Evolutionary conservation across 1,139 yeast genomes (phyloP), one percentile per base, ranked within the genome.

Genomic region (Candida gigantensis): DNA sequence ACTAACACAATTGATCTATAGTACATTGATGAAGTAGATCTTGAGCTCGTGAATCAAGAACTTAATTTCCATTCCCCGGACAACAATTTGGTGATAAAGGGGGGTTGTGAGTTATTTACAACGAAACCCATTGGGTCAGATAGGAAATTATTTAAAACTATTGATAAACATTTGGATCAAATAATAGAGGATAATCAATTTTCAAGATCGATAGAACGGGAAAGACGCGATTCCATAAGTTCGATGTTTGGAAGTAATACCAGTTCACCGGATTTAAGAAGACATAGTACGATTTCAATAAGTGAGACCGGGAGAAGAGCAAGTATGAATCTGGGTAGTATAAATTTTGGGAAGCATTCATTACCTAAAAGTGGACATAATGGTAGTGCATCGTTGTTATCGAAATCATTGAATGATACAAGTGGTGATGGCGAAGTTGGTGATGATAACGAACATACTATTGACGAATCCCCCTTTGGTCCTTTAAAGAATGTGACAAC

Each of bases 81-180:
- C 53, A 81, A 90, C 57, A 87, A 83, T 52, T 76, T 92, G 21
- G 79, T 80, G 38, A 62, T 71, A 34, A 65, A 61, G 37, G 97
- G 97, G n/a, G 92, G 95, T 15, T 84, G 96, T 56, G 99, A 92
- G 55, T 71, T 92, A 32, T 92, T 88, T 57, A 87, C 97, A 1
- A 92, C 98, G 1, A 92, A 92, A 55, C 90, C 96, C 1, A 88
- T 90, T 25, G 88, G 92, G 1, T 75, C 92, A 2, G 99, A 92
- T 59, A 74, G 89, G 51, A 90, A 90, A 59, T 72, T 92, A 24
- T 88, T 85, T 67, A 87, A 88, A 59, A 80, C 92, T 0, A 80
- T 92, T 35, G 97, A 89, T 57, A 81, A 84, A 49, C 94, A 86
- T 52, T 71, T 85, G 40, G 84, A 82, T 45, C 81, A 79, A 32